These are phyloP conservation scores for Teratosphaeriaceae sp. DNA, from an alignment of 2,329 filamentous ascomycete species.

Conservation along the genomic window DNA sequence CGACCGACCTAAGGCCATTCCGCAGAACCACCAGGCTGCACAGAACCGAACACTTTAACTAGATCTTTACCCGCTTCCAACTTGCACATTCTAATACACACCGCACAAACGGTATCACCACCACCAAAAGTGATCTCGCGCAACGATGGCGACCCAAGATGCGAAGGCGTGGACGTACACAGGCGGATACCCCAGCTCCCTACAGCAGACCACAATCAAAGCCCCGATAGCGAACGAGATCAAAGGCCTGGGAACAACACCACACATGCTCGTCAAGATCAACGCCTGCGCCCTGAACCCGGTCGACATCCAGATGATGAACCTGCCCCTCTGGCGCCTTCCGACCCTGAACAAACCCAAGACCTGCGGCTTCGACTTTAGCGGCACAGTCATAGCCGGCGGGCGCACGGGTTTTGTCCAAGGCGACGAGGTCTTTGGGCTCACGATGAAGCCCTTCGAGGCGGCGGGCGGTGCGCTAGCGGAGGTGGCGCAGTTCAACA, in stretches of 20 bases:
- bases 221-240: slow-evolving; percentile 13
- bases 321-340: slow-evolving; percentile 22
- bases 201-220: slow-evolving; percentile 19
- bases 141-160: slow-evolving; percentile 16
- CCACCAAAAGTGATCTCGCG: no score
- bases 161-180: slow-evolving; percentile 29
- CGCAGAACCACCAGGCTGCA: no score
- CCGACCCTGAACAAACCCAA: slow-evolving; percentile 22
- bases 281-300: slow-evolving; percentile 30
- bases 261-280: slow-evolving; percentile 27
- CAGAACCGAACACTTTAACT: no score
- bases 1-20: no score
- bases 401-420: slow-evolving; percentile 19
- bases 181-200: slow-evolving; percentile 24
- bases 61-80: no score
- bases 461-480: slow-evolving; percentile 22
- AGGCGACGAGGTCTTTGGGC: slow-evolving; percentile 29
- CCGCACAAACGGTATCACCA: no score
- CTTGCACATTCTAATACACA: no score
- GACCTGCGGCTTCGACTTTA: slow-evolving; percentile 28
- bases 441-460: slow-evolving; percentile 22
- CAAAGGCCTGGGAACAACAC: slow-evolving; percentile 14
- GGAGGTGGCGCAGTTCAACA: slow-evolving; percentile 24
- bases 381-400: slow-evolving; percentile 21
- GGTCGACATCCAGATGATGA: slow-evolving; percentile 32